Evolutionary conservation across 2,329 filamentous ascomycete genomes (phyloP), one percentile per base, ranked within the genome.

Genomic region (Rugonectria rugulosa): DNA sequence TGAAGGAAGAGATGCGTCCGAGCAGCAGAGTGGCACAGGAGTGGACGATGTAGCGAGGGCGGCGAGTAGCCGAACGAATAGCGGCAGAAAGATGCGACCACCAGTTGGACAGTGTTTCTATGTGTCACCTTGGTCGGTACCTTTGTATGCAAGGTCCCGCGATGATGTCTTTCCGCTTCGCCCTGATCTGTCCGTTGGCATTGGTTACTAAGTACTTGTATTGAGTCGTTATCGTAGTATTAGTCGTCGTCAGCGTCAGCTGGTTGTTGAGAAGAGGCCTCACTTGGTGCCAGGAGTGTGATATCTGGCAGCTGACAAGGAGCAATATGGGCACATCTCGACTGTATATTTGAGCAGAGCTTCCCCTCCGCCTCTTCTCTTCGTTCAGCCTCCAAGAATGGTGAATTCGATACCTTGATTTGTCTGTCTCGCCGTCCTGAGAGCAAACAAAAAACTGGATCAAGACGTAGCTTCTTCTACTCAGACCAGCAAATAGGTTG

Each of bases 51-150:
- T 46, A 21, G 40, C 52, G 38, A 50, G 14, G 11, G 17, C 17
- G 41, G 46, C 41, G 26, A 36, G 34, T 21, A 49, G 27, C 53
- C 53, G 53, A 56, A 44, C 53, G 46, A 56, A 56, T 56, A 21
- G 27, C 46, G 21, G 26, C 29, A 24, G 15, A 23, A 19, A 23
- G 26, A 4, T 26, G 15, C 34, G 19, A 21, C 20, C 11, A 20
- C 46, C 29, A 36, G 34, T 45, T n/a, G 26, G 40, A 36, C 46
- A 21, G 34, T 15, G 24, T 15, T 20, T 23, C 19, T 20, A n/a
- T 31, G 46, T 49, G 36, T 32, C 10, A 41, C 46, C 9, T 4
- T 27, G 38, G 9, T 27, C 38, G 38, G 20, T 14, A 26, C 12
- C 36, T n/a, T 24, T 23, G 23, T 11, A 19, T 41, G 20, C 36